Conservation (phyloP, 192 early-diverging fungal genomes). For the Coemansia pectinata region DNA sequence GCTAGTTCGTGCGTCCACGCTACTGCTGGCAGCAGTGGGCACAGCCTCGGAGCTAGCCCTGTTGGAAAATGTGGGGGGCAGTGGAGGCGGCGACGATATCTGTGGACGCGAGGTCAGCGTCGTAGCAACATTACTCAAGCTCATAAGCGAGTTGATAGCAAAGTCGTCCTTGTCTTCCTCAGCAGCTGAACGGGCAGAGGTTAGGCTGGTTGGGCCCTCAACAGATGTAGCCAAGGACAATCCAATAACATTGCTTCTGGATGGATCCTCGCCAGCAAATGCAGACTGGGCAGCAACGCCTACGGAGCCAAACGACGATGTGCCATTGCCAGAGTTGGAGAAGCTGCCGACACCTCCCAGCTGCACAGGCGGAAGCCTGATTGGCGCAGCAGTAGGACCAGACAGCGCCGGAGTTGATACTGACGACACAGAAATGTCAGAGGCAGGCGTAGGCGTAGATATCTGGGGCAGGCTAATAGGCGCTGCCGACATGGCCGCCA, state of each 20-base stretch:
- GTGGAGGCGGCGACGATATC: slow-evolving; percentile 23
- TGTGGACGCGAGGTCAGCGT: slow-evolving; percentile 45
- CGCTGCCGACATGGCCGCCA: slow-evolving; percentile 25
- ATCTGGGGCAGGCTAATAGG: slow-evolving; percentile 35
- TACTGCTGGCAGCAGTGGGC: neutral
- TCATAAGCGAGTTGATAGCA: slow-evolving; percentile 56
- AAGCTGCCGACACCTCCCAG: slow-evolving; percentile 22
- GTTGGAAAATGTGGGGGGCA: slow-evolving; percentile 9
- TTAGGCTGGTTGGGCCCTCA: slow-evolving; percentile 17
- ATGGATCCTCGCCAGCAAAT: slow-evolving; percentile 4
- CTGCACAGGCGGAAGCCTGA: slow-evolving; percentile 51
- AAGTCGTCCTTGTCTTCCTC: slow-evolving; percentile 55
- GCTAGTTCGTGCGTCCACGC: neutral
- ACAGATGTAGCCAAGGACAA: neutral
- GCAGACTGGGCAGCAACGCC: neutral
- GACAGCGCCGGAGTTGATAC: slow-evolving; percentile 28
- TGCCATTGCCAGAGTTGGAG: slow-evolving; percentile 12
- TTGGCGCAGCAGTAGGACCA: slow-evolving; percentile 48
- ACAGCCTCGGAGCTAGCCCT: slow-evolving; percentile 21
- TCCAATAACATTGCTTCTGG: slow-evolving; percentile 2
- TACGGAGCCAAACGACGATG: slow-evolving; percentile 12
- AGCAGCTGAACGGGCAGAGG: slow-evolving; percentile 19
- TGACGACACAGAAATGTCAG: slow-evolving; percentile 9
- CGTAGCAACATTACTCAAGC: slow-evolving; percentile 48
- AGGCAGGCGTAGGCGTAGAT: slow-evolving; percentile 18